phyloP scores from a whole-genome alignment of 1,284 basidiomycete genomes.

The Marasmius fiardii region DNA sequence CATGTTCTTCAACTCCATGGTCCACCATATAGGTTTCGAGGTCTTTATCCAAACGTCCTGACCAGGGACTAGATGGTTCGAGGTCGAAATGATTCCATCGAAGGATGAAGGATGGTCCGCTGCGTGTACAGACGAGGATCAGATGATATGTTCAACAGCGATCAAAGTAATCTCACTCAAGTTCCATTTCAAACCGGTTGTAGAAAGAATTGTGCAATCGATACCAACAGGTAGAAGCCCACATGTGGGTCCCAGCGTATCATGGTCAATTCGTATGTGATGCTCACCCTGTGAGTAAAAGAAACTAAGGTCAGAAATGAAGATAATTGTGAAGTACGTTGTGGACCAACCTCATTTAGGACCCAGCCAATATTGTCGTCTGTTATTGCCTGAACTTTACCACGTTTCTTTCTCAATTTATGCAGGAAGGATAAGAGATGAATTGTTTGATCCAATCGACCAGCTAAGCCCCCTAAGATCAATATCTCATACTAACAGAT shows the following conservation, averaged over 20 bases:
- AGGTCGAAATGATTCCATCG: slow-evolving; percentile 83
- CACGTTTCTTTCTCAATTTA: slow-evolving; percentile 67
- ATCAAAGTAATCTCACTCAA: slow-evolving; percentile 51
- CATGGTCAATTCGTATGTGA: slow-evolving; percentile 69
- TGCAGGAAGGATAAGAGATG: slow-evolving; percentile 87
- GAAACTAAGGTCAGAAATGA: slow-evolving; percentile 5
- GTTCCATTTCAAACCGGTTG: slow-evolving; percentile 89
- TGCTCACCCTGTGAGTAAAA: slow-evolving; percentile 68
- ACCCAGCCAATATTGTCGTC: slow-evolving; percentile 91
- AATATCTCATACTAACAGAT: slow-evolving; percentile 59
- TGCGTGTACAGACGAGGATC: slow-evolving; percentile 21
- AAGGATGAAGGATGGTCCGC: slow-evolving; percentile 70
- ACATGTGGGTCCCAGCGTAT: slow-evolving; percentile 81
- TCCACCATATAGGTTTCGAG: slow-evolving; percentile 87
- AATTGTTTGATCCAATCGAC: slow-evolving; percentile 91
- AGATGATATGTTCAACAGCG: slow-evolving; percentile 1
- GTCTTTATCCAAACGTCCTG: slow-evolving; percentile 74
- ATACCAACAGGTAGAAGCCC: slow-evolving; percentile 91
- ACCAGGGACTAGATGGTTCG: slow-evolving; percentile 79
- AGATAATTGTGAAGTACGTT: not conserved
- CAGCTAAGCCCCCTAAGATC: slow-evolving; percentile 86
- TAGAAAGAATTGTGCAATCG: slow-evolving; percentile 71
- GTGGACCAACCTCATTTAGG: slow-evolving; percentile 61
- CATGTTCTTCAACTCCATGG: slow-evolving; percentile 51
- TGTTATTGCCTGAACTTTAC: slow-evolving; percentile 73